Percentiles rank a stretch among this genome's conserved stretches.
These are phyloP conservation scores for Wickerhamiella vanderwaltii DNA, from an alignment of 805 yeast species.

Conservation along the genomic window DNA sequence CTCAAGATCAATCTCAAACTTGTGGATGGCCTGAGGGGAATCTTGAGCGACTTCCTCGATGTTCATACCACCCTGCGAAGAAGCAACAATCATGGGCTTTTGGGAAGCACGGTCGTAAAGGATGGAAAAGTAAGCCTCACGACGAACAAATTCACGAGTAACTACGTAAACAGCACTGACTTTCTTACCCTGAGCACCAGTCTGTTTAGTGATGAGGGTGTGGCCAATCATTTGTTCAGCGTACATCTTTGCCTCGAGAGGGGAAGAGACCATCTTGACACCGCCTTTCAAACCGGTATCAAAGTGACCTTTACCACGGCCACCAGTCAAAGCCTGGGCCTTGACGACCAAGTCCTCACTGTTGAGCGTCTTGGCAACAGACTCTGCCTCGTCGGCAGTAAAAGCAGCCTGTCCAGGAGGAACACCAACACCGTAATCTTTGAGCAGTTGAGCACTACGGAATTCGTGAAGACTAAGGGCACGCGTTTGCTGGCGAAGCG, in stretches of 20 bases:
- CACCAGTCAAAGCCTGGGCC: constrained; percentile 99
- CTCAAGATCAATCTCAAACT: constrained; percentile 65
- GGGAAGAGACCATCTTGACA: constrained; percentile 74
- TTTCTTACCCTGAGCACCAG: constrained; percentile 93
- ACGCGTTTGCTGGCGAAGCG: constrained; percentile 32
- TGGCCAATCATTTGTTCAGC: constrained; percentile 85
- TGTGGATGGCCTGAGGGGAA: constrained; percentile 83
- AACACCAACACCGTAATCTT: constrained; percentile 74
- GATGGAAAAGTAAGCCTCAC: constrained; percentile 92
- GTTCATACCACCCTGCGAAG: constrained; percentile 99
- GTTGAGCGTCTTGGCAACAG: constrained; percentile 59
- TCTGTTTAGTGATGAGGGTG: constrained; percentile 93
- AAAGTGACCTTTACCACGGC: constrained; percentile 98
- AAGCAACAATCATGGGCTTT: constrained; percentile 86
- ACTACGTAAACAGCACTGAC: constrained; percentile 94
- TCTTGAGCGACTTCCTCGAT: constrained; percentile 95
- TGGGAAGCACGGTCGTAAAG: constrained; percentile 88
- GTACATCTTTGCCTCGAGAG: constrained; percentile 75
- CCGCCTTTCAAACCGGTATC: constrained; percentile 93
- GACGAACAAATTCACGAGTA: constrained; percentile 83
- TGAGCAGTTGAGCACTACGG: constrained; percentile 82
- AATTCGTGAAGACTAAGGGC: constrained; percentile 84
- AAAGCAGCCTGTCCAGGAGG: constrained; percentile 88
- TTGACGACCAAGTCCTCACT: constrained; percentile 82
- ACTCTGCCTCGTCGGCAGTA: constrained; percentile 77